Conservation (phyloP, 495 filamentous ascomycete species). For the Podospora pseudoanserina region DNA sequence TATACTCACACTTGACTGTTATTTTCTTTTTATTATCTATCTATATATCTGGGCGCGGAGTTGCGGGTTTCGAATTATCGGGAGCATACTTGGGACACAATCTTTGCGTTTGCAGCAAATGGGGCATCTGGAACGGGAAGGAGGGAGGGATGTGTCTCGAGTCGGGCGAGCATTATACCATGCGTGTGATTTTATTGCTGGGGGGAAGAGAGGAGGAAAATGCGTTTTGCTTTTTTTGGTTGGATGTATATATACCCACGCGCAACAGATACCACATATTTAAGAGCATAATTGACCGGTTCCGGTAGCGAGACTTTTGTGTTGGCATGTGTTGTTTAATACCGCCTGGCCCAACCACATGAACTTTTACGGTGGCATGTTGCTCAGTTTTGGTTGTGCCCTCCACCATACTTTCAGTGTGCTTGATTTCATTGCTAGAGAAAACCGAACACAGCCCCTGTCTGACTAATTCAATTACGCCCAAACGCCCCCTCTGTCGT, state of each 20-base stretch:
- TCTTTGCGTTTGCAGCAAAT: neutral
- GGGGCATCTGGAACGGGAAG: neutral
- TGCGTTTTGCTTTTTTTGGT: neutral
- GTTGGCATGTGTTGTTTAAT: conserved; percentile 1
- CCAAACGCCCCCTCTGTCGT: neutral
- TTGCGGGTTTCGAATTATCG: neutral
- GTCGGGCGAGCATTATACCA: conserved; percentile 1
- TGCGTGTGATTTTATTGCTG: neutral
- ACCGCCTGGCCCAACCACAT: neutral
- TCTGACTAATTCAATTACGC: neutral
- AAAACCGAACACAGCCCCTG: no score
- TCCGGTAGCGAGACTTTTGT: neutral
- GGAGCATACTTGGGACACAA: neutral
- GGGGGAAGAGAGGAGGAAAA: neutral
- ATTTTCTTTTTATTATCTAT: conserved; percentile 14
- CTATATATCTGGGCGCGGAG: conserved; percentile 1
- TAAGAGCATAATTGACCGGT: neutral
- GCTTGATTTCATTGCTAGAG: no score
- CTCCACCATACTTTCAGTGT: neutral
- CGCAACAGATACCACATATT: conserved; percentile 1
- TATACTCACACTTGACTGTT: conserved; percentile 4
- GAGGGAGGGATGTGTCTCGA: neutral
- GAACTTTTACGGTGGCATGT: neutral
- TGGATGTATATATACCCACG: conserved; percentile 5
- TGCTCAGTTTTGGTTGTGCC: no score